phyloP scores from a whole-genome alignment of 106 monocot species.

The Narthecium ossifragum region DNA sequence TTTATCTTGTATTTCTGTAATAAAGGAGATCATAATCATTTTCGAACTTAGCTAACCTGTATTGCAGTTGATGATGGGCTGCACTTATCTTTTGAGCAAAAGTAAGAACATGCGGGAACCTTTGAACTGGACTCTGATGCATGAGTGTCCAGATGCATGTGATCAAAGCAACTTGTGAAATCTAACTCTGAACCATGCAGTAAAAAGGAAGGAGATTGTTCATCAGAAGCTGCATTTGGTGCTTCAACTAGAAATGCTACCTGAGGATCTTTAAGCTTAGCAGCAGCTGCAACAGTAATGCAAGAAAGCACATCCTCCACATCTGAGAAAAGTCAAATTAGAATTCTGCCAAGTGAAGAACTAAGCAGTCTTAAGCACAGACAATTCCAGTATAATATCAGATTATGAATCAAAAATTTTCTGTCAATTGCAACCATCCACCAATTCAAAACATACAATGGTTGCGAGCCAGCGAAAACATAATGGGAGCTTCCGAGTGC shows the following conservation, averaged over 20 bases:
- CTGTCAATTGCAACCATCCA: background rate
- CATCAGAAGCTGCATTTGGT: conserved; percentile 13
- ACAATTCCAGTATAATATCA: background rate
- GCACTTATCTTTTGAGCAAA: conserved; percentile 35
- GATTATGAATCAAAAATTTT: background rate
- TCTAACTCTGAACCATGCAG: conserved; percentile 55
- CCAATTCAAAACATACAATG: background rate
- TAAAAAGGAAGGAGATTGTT: conserved; percentile 33
- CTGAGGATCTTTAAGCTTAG: conserved; percentile 61
- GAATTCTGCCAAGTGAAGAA: background rate
- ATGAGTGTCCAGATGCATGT: conserved; percentile 1
- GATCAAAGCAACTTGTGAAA: conserved; percentile 5
- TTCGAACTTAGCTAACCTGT: conserved; percentile 39
- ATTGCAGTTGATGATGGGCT: conserved; percentile 13
- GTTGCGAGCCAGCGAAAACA: background rate
- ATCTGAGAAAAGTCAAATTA: conserved; percentile 41
- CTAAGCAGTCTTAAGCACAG: background rate
- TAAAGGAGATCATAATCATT: background rate
- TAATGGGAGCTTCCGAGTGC: background rate
- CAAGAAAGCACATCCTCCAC: conserved; percentile 30
- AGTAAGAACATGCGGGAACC: conserved; percentile 46
- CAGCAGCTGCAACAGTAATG: conserved; percentile 23
- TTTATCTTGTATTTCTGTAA: background rate
- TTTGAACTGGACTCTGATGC: conserved; percentile 10
- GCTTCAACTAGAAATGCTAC: conserved; percentile 66